Evolutionary conservation across 2,329 filamentous ascomycete genomes (phyloP).

Genomic region (Apiospora pterosperma): DNA sequence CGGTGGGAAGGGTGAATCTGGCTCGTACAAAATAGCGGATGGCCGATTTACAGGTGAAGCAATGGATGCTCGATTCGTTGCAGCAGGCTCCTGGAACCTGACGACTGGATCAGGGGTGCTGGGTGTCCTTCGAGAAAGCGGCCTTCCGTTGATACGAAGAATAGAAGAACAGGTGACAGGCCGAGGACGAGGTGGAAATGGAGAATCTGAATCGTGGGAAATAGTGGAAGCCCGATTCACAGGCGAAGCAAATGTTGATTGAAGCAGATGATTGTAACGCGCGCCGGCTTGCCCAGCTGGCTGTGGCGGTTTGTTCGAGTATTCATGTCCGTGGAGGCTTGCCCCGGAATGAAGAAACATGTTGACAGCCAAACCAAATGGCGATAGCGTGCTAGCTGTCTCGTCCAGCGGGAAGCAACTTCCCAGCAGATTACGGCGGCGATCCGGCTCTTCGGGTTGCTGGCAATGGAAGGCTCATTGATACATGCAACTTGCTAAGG

Average conservation of each 20-base stretch:
- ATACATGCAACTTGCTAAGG: neutral
- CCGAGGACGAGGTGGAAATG: conserved; percentile 7
- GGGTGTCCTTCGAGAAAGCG: conserved; percentile 1
- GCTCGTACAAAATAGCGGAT: conserved; percentile 16
- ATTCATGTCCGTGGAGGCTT: conserved; percentile 59
- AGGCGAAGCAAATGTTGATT: conserved; percentile 23
- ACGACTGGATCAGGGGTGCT: conserved; percentile 14
- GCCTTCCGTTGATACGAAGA: neutral
- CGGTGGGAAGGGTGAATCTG: conserved; percentile 10
- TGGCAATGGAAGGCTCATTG: neutral
- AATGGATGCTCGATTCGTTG: conserved; percentile 22
- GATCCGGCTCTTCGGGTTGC: neutral
- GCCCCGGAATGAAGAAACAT: conserved; percentile 61
- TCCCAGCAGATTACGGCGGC: neutral
- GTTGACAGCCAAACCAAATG: conserved; percentile 12
- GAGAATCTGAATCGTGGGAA: conserved; percentile 13
- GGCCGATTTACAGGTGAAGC: conserved; percentile 19
- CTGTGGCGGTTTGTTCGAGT: conserved; percentile 36
- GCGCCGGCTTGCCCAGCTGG: conserved; percentile 25
- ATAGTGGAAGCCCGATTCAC: conserved; percentile 20
- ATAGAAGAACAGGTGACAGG: neutral
- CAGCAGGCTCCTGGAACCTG: conserved; percentile 16
- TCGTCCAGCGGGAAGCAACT: neutral
- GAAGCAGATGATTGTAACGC: conserved; percentile 23
- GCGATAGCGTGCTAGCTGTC: neutral